Evolutionary conservation across 129 eudicot species (phyloP).

Genomic region (Pittosporum tobira): DNA sequence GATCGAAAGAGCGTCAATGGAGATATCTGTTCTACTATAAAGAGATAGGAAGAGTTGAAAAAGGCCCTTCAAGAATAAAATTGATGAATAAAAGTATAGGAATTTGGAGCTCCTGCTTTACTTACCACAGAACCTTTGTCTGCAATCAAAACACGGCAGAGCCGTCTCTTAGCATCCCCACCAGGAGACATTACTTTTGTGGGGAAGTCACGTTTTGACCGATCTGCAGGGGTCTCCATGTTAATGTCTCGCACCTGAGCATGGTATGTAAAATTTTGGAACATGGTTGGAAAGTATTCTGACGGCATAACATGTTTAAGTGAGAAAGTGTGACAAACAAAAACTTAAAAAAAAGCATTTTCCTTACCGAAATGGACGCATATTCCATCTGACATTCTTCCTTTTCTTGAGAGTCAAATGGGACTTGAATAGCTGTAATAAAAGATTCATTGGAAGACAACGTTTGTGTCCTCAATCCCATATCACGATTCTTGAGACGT

Average conservation of each 20-base stretch:
- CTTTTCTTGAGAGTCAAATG: constrained; percentile 41
- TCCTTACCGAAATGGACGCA: constrained; percentile 25
- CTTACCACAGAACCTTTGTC: too few relatives aligned
- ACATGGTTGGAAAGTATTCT: neutral
- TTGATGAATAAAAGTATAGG: too few relatives aligned
- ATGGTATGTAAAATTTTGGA: too few relatives aligned
- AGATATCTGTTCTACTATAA: neutral
- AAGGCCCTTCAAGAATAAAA: too few relatives aligned
- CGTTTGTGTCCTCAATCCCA: constrained; percentile 21
- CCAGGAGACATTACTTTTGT: constrained; percentile 15
- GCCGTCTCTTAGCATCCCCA: too few relatives aligned
- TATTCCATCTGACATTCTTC: constrained; percentile 26
- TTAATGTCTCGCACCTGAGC: constrained; percentile 12
- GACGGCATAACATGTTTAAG: neutral
- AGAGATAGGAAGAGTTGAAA: too few relatives aligned
- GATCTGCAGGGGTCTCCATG: constrained; percentile 18
- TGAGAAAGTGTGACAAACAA: too few relatives aligned
- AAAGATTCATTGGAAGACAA: constrained; percentile 30
- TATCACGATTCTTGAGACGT: constrained; percentile 23
- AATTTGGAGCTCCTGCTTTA: too few relatives aligned
- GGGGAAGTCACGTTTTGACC: constrained; percentile 28
- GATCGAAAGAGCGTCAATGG: too few relatives aligned
- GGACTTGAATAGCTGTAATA: constrained; percentile 65
- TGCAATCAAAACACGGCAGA: too few relatives aligned
- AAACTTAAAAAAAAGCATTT: neutral